A percentile compares a stretch with the other conserved stretches of the same genome.
phyloP scores from a whole-genome alignment of 441 rosid species.

The Corymbia citriodora region DNA sequence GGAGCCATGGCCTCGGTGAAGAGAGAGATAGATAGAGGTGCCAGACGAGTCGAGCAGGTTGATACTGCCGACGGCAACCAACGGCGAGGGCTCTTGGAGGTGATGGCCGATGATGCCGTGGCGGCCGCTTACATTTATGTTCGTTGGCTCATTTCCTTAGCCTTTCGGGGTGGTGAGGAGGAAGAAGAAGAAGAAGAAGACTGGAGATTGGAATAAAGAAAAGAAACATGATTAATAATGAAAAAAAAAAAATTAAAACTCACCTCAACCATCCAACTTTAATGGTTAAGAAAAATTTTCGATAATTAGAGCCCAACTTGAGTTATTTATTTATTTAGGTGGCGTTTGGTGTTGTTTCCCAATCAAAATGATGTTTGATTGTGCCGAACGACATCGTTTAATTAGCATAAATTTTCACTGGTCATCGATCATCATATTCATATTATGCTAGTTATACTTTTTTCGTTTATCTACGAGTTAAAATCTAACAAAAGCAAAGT shows the following conservation, averaged over 20 bases:
- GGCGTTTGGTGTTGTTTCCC: neutral
- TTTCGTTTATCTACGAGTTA: neutral
- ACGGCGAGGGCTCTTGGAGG: too few species aligned
- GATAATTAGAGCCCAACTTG: neutral
- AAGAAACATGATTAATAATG: neutral
- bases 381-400: neutral
- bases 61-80: too few species aligned
- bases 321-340: neutral
- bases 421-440: neutral
- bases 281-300: neutral
- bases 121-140: neutral
- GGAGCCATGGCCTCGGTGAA: neutral
- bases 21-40: too few species aligned
- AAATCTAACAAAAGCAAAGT: neutral
- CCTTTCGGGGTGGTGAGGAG: neutral
- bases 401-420: neutral
- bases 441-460: neutral
- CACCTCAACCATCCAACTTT: neutral
- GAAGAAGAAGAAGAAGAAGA: neutral
- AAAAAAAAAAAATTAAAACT: neutral
- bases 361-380: neutral
- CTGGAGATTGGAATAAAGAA: neutral
- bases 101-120: too few species aligned
- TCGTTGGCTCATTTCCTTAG: neutral
- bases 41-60: too few species aligned